Base-by-base conservation (phyloP, 2,329 filamentous ascomycete genomes). In the Fusarium sp. region DNA sequence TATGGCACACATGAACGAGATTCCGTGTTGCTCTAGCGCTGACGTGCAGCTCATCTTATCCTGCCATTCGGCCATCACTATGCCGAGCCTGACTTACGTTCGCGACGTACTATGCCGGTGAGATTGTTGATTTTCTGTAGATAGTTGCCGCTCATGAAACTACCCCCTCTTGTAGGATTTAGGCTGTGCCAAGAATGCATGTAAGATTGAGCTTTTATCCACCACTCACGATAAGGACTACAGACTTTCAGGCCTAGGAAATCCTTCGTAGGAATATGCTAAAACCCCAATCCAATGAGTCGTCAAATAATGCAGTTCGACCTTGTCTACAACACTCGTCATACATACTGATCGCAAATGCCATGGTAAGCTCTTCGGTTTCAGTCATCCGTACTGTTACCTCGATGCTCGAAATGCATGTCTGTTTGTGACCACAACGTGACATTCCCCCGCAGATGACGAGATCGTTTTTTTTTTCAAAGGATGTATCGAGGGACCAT, bases 161-260 rank as follows among this genome's bases (percentile, higher is more conserved):
- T 11, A 18, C 35, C 52, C 21, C 33, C 42, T 58, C 37, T 18
- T 35, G 52, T 47, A 59, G 60, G 60, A 63, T 63, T 42, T 15
- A 58, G 60, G 52, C 53, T 63, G n/a, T 32, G 37, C 10, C 28
- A 32, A 25, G 42, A 43, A 28, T 28, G 28, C 52, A 63, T 47
- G 18, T 38, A 38, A 33, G 40, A 43, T 19, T 18, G 16, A 23
- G 9, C 13, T 32, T 58, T 63, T 58, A 32, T 63, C 52, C 52
- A 63, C 43, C 43, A 63, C 23, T 59, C 10, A 40, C 10, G 5
- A 49, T 8, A 16, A 21, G 12, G 25, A 35, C 59, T 44, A 56
- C 16, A 18, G 16, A 25, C n/a, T 15, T 30, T 37, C 49, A 30
- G 30, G 38, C 2, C 21, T 32, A 61, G 25, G 18, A 33, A 44